These are phyloP conservation scores for Heliophila coronopifolia DNA, from an alignment of 441 rosid genomes.

Conservation along the genomic window DNA sequence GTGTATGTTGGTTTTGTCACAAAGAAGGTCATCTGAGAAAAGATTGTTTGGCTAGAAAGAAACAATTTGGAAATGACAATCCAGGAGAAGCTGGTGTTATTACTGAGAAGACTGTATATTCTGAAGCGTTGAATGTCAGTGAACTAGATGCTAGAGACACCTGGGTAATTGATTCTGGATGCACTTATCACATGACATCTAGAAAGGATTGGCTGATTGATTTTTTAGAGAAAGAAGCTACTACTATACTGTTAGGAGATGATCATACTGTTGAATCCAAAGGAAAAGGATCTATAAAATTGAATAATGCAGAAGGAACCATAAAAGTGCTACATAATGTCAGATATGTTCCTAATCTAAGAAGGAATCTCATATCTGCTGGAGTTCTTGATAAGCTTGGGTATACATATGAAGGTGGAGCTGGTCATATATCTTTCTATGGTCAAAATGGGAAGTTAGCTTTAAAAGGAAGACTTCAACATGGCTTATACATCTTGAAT, in stretches of 20 bases:
- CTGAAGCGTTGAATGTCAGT: neutral
- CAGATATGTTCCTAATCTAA: neutral
- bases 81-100: neutral
- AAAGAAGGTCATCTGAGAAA: neutral
- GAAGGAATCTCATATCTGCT: neutral
- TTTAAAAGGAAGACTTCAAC: neutral
- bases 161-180: neutral
- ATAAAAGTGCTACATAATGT: neutral
- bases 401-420: neutral
- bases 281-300: neutral
- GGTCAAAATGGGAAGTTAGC: neutral
- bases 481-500: neutral
- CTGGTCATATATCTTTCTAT: too few relatives aligned
- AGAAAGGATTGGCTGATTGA: neutral
- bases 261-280: neutral
- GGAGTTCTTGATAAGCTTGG: neutral
- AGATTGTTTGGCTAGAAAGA: neutral
- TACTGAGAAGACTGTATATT: neutral
- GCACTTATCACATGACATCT: neutral
- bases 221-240: neutral
- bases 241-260: neutral
- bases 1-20: neutral
- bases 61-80: neutral
- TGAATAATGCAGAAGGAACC: neutral
- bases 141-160: fast-evolving